Evolutionary conservation across 1,284 basidiomycete species (phyloP).

Genomic region (Phellopilus nigrolimitatus): DNA sequence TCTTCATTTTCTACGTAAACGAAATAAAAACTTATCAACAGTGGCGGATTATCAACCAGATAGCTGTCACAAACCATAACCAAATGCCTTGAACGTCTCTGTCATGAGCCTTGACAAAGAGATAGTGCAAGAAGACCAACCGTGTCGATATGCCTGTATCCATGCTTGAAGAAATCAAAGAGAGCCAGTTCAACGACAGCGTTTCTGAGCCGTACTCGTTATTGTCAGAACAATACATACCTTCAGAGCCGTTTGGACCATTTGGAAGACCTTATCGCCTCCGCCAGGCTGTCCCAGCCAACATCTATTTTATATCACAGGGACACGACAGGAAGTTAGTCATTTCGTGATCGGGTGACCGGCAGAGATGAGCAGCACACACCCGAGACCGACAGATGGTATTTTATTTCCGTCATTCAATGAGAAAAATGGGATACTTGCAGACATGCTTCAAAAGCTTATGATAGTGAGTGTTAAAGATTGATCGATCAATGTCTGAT

Average conservation of each 20-base stretch:
- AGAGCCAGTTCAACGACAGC: neutral
- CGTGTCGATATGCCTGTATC: slow-evolving; percentile 22
- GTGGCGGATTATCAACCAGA: neutral
- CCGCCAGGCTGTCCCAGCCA: slow-evolving; percentile 3
- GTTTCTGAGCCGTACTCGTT: neutral
- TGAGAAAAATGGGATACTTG: slow-evolving; percentile 2
- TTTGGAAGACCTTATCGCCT: neutral
- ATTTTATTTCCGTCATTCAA: slow-evolving; percentile 10
- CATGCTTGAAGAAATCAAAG: slow-evolving; percentile 5
- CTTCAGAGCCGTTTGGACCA: slow-evolving; percentile 10
- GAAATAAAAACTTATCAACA: neutral
- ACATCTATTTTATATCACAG: neutral
- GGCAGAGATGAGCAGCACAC: neutral
- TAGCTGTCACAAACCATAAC: slow-evolving; percentile 20
- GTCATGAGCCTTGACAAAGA: neutral
- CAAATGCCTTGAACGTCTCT: slow-evolving; percentile 21
- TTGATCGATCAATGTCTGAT: too few relatives aligned
- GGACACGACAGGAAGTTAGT: neutral
- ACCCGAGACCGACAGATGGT: slow-evolving; percentile 9
- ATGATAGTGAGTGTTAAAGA: too few relatives aligned
- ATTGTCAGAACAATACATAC: neutral
- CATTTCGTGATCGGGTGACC: too few relatives aligned
- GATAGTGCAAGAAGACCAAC: slow-evolving; percentile 4
- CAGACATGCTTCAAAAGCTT: neutral
- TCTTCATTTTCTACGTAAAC: slow-evolving; percentile 39